phyloP scores from a whole-genome alignment of 805 yeast genomes.

The Candida berthetii region DNA sequence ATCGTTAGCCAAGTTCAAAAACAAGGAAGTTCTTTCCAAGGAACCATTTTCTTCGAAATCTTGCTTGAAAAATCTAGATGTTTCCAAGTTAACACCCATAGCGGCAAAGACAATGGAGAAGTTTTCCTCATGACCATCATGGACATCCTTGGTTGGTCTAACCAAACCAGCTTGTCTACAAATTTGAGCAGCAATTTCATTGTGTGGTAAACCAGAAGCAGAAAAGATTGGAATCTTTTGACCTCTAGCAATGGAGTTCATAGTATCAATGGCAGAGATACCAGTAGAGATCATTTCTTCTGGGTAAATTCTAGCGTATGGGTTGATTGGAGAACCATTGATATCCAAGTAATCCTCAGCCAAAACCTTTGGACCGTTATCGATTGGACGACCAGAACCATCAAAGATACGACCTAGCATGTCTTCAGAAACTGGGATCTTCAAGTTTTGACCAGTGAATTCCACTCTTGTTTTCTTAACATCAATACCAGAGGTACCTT shows the following conservation, averaged over 20 bases:
- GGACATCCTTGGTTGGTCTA: constrained; percentile 98
- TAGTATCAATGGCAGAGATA: constrained; percentile 96
- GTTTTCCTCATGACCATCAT: constrained; percentile 99
- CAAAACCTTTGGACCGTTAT: constrained; percentile 95
- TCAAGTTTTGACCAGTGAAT: constrained; percentile 92
- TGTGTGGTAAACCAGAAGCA: constrained; percentile 98
- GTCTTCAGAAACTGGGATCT: constrained; percentile 94
- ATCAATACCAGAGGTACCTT: constrained; percentile 98
- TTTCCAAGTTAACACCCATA: constrained; percentile 99
- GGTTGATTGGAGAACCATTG: constrained; percentile 98
- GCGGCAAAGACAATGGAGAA: constrained; percentile 99
- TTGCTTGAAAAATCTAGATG: constrained; percentile 97
- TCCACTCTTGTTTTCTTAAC: constrained; percentile 97
- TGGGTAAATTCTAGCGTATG: constrained; percentile 96
- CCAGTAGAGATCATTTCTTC: constrained; percentile 99
- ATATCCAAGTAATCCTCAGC: constrained; percentile 98
- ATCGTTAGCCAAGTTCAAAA: constrained; percentile 96
- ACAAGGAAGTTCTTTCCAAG: constrained; percentile 93
- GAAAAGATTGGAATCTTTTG: constrained; percentile 99
- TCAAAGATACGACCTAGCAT: constrained; percentile 96
- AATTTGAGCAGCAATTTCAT: constrained; percentile 99
- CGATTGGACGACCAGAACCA: constrained; percentile 98
- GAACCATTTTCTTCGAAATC: constrained; percentile 99
- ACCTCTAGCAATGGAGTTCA: constrained; percentile 99
- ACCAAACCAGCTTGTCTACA: constrained; percentile 99